Evolutionary conservation across 441 rosid species (phyloP).

Genomic region (Erodium trifolium): DNA sequence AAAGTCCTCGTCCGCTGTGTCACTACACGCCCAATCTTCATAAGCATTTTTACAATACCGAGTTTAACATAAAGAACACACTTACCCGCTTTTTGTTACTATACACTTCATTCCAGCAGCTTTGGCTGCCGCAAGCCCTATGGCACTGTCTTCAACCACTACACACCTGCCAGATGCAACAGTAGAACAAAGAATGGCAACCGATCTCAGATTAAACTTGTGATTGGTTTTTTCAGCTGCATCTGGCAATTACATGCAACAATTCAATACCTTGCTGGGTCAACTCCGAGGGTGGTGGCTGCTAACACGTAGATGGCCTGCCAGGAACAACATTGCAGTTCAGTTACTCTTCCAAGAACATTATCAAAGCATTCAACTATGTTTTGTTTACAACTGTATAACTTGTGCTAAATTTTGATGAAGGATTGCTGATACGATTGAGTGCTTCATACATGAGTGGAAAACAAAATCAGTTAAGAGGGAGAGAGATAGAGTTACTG

Average conservation of each 20-base stretch:
- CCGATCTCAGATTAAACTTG: neutral
- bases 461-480: neutral
- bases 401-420: neutral
- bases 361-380: neutral
- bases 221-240: neutral
- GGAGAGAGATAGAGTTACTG: constrained; percentile 31
- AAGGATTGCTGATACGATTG: neutral
- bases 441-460: neutral
- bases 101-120: constrained; percentile 95
- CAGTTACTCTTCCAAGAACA: neutral
- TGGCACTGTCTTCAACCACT: constrained; percentile 87
- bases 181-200: too few relatives aligned
- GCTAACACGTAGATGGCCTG: constrained; percentile 89
- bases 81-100: constrained; percentile 85
- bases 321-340: constrained; percentile 19
- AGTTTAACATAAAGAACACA: neutral
- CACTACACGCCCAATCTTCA: constrained; percentile 29
- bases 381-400: neutral
- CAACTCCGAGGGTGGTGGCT: constrained; percentile 73
- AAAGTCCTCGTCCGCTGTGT: constrained; percentile 88
- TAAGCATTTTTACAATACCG: neutral
- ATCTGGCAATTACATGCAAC: neutral
- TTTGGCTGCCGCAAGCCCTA: constrained; percentile 95
- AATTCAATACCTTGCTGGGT: constrained; percentile 63
- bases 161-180: constrained; percentile 33